Base-by-base conservation (phyloP, 2,329 filamentous ascomycete genomes). In the Cladophialophora chaetospira region DNA sequence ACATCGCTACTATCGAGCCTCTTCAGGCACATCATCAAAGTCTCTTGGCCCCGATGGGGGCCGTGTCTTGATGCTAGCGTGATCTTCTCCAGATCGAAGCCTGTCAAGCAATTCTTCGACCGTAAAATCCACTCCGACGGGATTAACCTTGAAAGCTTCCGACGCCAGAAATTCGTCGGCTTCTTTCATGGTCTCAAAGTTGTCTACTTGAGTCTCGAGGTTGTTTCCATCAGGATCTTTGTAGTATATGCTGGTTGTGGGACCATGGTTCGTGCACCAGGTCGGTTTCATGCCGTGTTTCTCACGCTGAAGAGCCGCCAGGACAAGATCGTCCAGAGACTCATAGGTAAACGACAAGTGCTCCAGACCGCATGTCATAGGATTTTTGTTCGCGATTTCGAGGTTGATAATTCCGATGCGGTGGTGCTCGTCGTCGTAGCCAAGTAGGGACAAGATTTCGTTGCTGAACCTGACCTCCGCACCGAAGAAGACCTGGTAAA, bases 241-340 rank as follows among this genome's bases (percentile, higher is more conserved):
- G 63, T 80, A 81, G 64, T 81, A 81, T 33, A 80, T 74, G 61
- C 71, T 74, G 0, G 70, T 76, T 1, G 74, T 80, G 1, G 71
- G 69, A 3, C 79, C 78, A 63, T 81, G 78, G 63, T 81, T 78
- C 28, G 78, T 69, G 55, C 65, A 71, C 75, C 75, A 78, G 2
- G 69, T 28, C 0, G 79, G 78, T 31, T 8, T 2, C n/a, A 57
- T 52, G 13, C 54, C 54, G 2, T 23, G 15, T 5, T n/a, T 19
- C 28, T 50, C 46, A 21, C 65, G 9, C 59, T 75, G 69, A 28
- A 60, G 58, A 62, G 77, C 79, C 3, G 73, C 67, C 1, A 65
- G 52, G 3, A 70, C 17, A 10, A 79, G 15, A 13, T 23, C 40
- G n/a, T 26, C 43, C 10, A 53, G 31, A 1, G 40, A 38, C 3